Conservation (phyloP, 148 eudicot genomes). For the Spergularia bocconei region DNA sequence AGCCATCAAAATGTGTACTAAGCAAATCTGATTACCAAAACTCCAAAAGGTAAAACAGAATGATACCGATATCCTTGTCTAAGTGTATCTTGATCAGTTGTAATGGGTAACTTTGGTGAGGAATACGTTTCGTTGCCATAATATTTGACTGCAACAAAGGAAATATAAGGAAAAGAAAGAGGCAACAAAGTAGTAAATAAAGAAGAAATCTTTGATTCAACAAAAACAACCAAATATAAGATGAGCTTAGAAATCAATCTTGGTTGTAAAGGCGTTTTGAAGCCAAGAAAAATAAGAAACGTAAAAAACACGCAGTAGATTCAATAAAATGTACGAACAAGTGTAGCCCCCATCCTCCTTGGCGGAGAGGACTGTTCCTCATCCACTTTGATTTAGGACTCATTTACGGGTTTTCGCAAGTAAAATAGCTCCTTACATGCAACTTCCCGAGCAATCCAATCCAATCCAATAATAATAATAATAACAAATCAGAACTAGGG, state of each 20-base stretch:
- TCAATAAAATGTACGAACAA: slow-evolving; percentile 35
- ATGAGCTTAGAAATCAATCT: not conserved
- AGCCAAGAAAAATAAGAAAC: too few species aligned
- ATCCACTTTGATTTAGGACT: slow-evolving; percentile 46
- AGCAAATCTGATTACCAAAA: not conserved
- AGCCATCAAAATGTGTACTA: not conserved
- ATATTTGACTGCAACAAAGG: slow-evolving; percentile 45
- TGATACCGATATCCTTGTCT: slow-evolving; percentile 76
- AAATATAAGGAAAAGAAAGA: not conserved
- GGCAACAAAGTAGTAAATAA: not conserved
- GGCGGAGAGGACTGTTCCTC: slow-evolving; percentile 66
- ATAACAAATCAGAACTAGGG: too few species aligned
- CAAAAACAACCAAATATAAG: not conserved
- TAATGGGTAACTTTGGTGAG: slow-evolving; percentile 46
- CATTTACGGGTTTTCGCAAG: slow-evolving; percentile 33
- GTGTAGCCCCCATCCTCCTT: slow-evolving; percentile 67
- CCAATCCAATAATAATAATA: slow-evolving; percentile 18
- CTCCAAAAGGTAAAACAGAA: not conserved
- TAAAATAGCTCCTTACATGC: slow-evolving; percentile 41
- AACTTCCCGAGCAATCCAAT: slow-evolving; percentile 27
- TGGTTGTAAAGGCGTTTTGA: too few species aligned
- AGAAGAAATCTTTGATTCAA: not conserved
- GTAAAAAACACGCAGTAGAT: too few species aligned
- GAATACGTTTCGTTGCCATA: slow-evolving; percentile 53
- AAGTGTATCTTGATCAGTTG: slow-evolving; percentile 87